Percentiles rank a stretch among this genome's conserved stretches.
phyloP scores from a whole-genome alignment of 768 basidiomycete genomes.

The Hericium erinaceus region DNA sequence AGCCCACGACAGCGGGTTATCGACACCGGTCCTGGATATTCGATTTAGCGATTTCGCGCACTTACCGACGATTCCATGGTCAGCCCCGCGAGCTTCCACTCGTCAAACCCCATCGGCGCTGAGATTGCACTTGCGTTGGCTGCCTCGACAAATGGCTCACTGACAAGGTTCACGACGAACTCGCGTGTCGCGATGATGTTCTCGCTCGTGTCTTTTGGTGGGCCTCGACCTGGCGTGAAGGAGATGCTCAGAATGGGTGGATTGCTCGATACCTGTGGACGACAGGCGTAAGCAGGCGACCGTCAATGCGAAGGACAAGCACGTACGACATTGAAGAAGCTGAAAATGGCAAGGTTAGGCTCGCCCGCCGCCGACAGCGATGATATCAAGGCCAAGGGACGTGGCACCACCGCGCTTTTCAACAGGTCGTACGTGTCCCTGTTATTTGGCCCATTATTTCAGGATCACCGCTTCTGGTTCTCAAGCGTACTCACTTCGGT shows the following conservation, averaged over 20 bases:
- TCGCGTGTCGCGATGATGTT: slow-evolving; percentile 58
- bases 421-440: slow-evolving; percentile 39
- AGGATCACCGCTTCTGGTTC: neutral
- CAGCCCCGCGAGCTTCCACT: slow-evolving; percentile 56
- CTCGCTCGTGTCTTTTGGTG: slow-evolving; percentile 50
- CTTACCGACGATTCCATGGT: slow-evolving; percentile 45
- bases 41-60: slow-evolving; percentile 1
- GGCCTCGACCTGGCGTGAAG: slow-evolving; percentile 34
- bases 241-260: slow-evolving; percentile 62
- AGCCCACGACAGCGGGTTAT: neutral
- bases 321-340: slow-evolving; percentile 15
- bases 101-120: slow-evolving; percentile 40
- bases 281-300: slow-evolving; percentile 5
- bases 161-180: slow-evolving; percentile 67
- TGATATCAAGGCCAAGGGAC: slow-evolving; percentile 63
- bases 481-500: slow-evolving; percentile 7
- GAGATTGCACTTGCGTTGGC: slow-evolving; percentile 48
- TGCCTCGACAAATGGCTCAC: slow-evolving; percentile 51
- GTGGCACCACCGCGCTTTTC: slow-evolving; percentile 52
- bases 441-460: neutral
- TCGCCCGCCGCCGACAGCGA: slow-evolving; percentile 40
- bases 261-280: slow-evolving; percentile 43
- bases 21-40: neutral
- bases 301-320: neutral
- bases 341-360: slow-evolving; percentile 47